These are phyloP conservation scores for Phaffia rhodozyma DNA, from an alignment of 1,284 basidiomycete genomes.

Conservation along the genomic window DNA sequence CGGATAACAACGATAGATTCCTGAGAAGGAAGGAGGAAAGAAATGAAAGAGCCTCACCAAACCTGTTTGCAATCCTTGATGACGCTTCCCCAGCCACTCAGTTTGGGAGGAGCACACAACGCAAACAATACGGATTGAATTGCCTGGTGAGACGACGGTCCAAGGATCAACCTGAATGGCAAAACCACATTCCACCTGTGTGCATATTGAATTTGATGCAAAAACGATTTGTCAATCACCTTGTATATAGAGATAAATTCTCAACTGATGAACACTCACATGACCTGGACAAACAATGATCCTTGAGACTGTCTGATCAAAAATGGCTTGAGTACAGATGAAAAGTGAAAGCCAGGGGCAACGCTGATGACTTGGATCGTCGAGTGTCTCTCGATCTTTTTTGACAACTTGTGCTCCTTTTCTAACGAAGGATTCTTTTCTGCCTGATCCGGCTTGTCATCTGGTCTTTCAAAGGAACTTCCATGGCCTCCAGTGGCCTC, in stretches of 20 bases:
- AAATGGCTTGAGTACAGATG: conserved; percentile 12
- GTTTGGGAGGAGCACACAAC: conserved; percentile 7
- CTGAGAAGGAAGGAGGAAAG: not conserved
- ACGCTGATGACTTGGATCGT: conserved; percentile 1
- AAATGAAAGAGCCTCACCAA: conserved; percentile 3
- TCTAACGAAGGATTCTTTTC: not conserved
- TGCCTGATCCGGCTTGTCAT: not conserved
- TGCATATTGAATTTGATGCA: not conserved
- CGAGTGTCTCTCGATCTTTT: not conserved
- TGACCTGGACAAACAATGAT: not conserved
- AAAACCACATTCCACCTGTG: not conserved
- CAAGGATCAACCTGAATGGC: not conserved
- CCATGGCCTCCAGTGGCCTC: not conserved
- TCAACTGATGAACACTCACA: not conserved
- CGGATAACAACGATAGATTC: not conserved
- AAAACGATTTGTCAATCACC: no score
- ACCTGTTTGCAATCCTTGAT: conserved; percentile 14
- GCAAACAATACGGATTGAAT: conserved; percentile 15
- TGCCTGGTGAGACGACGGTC: not conserved
- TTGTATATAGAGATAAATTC: not conserved
- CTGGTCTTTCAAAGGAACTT: not conserved
- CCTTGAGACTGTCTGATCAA: not conserved
- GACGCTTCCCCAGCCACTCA: conserved; percentile 12
- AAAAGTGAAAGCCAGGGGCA: conserved; percentile 6
- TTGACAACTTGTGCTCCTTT: not conserved